A percentile compares a stretch with the other conserved stretches of the same genome.
phyloP scores from a whole-genome alignment of 2,329 filamentous ascomycete genomes.

The Trichophyton simii region DNA sequence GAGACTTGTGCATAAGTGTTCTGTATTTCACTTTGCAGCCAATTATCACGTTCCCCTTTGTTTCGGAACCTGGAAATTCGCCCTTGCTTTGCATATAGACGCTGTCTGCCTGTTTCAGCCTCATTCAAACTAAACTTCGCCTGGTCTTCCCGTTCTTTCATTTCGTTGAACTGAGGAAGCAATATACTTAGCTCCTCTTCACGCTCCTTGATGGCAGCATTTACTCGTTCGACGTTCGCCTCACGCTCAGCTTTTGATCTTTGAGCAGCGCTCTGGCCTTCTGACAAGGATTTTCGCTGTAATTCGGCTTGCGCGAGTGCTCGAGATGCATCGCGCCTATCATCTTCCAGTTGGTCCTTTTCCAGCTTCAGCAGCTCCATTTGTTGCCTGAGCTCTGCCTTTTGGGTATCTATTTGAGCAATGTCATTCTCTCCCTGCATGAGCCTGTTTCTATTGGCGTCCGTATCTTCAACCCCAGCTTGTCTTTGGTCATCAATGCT shows the following conservation, averaged over 20 bases:
- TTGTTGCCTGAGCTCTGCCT: slow-evolving; percentile 66
- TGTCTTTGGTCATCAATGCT: slow-evolving; percentile 71
- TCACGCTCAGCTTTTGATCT: slow-evolving; percentile 60
- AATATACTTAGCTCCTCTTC: slow-evolving; percentile 64
- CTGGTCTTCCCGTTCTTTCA: slow-evolving; percentile 59
- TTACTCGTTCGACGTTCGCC: slow-evolving; percentile 57
- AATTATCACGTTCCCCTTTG: slow-evolving; percentile 78
- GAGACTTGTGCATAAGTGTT: slow-evolving; percentile 65
- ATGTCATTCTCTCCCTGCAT: slow-evolving; percentile 69
- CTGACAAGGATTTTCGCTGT: slow-evolving; percentile 67
- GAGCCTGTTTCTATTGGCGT: slow-evolving; percentile 65
- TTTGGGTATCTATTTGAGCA: slow-evolving; percentile 61
- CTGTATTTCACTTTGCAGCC: slow-evolving; percentile 65
- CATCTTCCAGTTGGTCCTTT: slow-evolving; percentile 74
- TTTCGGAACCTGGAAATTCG: slow-evolving; percentile 76
- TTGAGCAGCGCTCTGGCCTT: slow-evolving; percentile 67
- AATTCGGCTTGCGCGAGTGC: slow-evolving; percentile 74
- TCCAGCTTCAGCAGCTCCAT: slow-evolving; percentile 77
- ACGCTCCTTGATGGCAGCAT: slow-evolving; percentile 59
- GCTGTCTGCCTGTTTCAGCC: slow-evolving; percentile 60
- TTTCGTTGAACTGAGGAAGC: slow-evolving; percentile 62
- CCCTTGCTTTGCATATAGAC: slow-evolving; percentile 84
- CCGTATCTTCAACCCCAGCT: slow-evolving; percentile 70
- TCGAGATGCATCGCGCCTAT: slow-evolving; percentile 70
- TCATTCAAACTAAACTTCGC: slow-evolving; percentile 61